These are phyloP conservation scores for Ogataea nonfermentans DNA, from an alignment of 805 yeast genomes.

Conservation along the genomic window DNA sequence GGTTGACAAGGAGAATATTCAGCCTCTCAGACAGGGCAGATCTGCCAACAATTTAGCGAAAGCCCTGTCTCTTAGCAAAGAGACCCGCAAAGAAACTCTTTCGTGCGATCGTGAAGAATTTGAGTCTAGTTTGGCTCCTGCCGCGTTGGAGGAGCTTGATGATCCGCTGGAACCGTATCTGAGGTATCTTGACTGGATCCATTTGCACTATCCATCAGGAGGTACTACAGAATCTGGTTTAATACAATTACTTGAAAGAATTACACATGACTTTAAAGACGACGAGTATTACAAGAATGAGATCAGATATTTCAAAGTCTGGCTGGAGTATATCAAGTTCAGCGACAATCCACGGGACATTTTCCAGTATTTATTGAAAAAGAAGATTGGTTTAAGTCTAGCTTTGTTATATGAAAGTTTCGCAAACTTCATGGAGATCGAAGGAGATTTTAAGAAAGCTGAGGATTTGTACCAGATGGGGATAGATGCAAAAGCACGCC, in stretches of 20 bases:
- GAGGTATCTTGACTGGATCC: constrained; percentile 76
- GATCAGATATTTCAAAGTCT: constrained; percentile 71
- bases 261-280: constrained; percentile 68
- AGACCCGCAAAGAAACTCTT: constrained; percentile 12
- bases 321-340: constrained; percentile 75
- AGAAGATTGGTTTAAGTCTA: constrained; percentile 64
- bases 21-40: constrained; percentile 65
- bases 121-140: constrained; percentile 47
- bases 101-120: constrained; percentile 40
- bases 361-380: constrained; percentile 66
- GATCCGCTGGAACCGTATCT: constrained; percentile 79
- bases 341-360: constrained; percentile 70
- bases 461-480: constrained; percentile 59
- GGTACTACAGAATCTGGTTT: constrained; percentile 62
- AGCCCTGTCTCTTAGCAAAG: constrained; percentile 35
- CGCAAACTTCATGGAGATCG: constrained; percentile 58
- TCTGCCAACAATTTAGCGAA: constrained; percentile 57
- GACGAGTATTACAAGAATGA: constrained; percentile 73
- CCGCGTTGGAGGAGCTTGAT: constrained; percentile 57
- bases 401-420: constrained; percentile 79
- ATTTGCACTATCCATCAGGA: constrained; percentile 59
- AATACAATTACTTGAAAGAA: constrained; percentile 61
- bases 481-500: constrained; percentile 61
- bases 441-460: constrained; percentile 52
- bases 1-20: constrained; percentile 72